These are phyloP conservation scores for Aspergillus ostianus DNA, from an alignment of 495 filamentous ascomycete genomes.

Conservation along the genomic window DNA sequence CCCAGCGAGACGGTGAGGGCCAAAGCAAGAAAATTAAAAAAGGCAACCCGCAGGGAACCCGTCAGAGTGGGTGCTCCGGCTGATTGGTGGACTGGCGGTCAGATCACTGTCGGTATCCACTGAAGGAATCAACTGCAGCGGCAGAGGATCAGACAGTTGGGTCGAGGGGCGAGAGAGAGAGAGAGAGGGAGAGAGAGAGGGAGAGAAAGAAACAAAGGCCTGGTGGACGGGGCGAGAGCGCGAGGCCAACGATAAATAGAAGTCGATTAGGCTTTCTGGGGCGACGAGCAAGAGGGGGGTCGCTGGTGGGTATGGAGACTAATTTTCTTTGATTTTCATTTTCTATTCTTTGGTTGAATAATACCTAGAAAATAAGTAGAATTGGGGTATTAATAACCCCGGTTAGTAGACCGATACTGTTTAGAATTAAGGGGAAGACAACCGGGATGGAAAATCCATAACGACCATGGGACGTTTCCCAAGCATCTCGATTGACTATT, in stretches of 20 bases:
- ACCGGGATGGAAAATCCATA: too few relatives aligned
- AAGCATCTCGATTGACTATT: too few relatives aligned
- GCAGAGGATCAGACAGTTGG: not conserved
- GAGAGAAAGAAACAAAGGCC: not conserved
- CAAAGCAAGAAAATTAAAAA: slow-evolving; percentile 14
- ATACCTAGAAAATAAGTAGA: too few relatives aligned
- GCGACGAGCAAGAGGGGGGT: not conserved
- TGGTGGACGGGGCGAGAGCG: too few relatives aligned
- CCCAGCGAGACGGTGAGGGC: slow-evolving; percentile 27
- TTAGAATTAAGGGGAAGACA: too few relatives aligned
- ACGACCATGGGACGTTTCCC: too few relatives aligned
- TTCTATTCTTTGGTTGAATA: not conserved
- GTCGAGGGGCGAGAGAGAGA: not conserved
- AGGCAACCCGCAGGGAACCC: slow-evolving; percentile 13
- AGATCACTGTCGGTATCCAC: slow-evolving; percentile 12
- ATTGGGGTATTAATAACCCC: too few relatives aligned
- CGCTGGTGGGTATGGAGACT: not conserved
- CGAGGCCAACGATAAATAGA: not conserved
- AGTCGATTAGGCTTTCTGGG: not conserved
- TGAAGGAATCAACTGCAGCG: too few relatives aligned
- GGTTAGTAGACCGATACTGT: too few relatives aligned
- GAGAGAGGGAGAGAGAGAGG: not conserved
- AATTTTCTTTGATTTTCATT: not conserved
- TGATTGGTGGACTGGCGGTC: slow-evolving; percentile 25
- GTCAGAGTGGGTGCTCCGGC: slow-evolving; percentile 6